Evolutionary conservation across 2,329 filamentous ascomycete genomes (phyloP).

Genomic region (Trichoderma pleuroti): DNA sequence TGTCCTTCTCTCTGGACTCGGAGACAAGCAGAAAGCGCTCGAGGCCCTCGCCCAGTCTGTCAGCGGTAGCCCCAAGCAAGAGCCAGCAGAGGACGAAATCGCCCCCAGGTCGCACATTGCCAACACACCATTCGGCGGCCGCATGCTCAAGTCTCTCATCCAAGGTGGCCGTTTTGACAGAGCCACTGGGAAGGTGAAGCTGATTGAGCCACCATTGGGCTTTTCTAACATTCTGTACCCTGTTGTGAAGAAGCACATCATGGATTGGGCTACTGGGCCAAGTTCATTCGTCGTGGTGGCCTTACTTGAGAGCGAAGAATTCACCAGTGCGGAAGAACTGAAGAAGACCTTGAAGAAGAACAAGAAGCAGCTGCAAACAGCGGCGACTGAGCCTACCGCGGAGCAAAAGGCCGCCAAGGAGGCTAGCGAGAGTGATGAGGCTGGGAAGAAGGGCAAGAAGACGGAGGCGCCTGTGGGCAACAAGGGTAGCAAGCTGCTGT

Average conservation of each 20-base stretch:
- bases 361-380: constrained; percentile 66
- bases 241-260: constrained; percentile 68
- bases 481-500: constrained; percentile 57
- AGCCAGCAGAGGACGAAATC: constrained; percentile 40
- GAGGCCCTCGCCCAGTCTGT: constrained; percentile 64
- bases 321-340: constrained; percentile 63
- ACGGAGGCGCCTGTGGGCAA: constrained; percentile 52
- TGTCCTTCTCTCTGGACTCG: constrained; percentile 70
- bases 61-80: constrained; percentile 49
- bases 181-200: constrained; percentile 64
- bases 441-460: constrained; percentile 44
- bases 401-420: constrained; percentile 52
- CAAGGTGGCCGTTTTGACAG: constrained; percentile 85
- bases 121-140: constrained; percentile 61
- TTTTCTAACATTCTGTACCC: constrained; percentile 83
- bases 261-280: constrained; percentile 81
- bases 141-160: constrained; percentile 88
- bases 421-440: constrained; percentile 44
- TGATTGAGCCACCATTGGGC: constrained; percentile 69
- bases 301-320: constrained; percentile 71
- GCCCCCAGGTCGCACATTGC: constrained; percentile 53
- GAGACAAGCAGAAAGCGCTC: constrained; percentile 73
- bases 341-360: constrained; percentile 68
- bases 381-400: constrained; percentile 56
- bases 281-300: constrained; percentile 85